Base-by-base conservation (phyloP, 2,329 filamentous ascomycete genomes). In the Juglanconis sp. region DNA sequence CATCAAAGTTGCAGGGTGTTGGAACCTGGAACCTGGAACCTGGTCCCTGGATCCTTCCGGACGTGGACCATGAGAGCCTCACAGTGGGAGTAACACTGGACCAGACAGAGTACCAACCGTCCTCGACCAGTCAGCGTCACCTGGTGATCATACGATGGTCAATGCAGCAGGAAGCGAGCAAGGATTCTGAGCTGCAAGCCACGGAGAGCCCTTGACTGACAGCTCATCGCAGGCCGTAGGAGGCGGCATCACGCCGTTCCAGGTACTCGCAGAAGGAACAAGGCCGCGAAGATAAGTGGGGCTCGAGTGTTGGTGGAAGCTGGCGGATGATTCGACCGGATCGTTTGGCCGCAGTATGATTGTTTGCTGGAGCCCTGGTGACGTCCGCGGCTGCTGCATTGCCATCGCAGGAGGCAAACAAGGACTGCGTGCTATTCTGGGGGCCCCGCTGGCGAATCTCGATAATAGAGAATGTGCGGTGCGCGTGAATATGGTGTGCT, bases 21-120 rank as follows among this genome's bases (percentile, higher is more conserved):
- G 58, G 48, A 55, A 61, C 57, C 57, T 40, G 57, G 57, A 24
- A 34, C 32, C 30, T 31, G 58, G 48, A 55, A 61, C 57, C 57
- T 40, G 57, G 57, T 52, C 57, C 53, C 32, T 17, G 61, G 57
- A 51, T 50, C 40, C 47, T 40, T 32, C 32, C 36, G 9, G 34
- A 51, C 42, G 34, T 17, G 34, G n/a, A 32, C 30, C 54, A 24
- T 31, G 17, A 34, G 56, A 50, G 54, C 53, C 53, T 50, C 57
- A 51, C 54, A 57, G 40, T 60, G 53, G 54, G 57, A 50, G 57
- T 17, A 40, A 30, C 31, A 30, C 24, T 38, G 50, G 53, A 49
- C 36, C 54, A 42, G 40, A 24, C 36, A 53, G 13, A 38, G 50
- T 36, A 56, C 53, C 48, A 47, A 50, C 48, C 57, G 32, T 55